Conservation (phyloP, 495 filamentous ascomycete genomes). For the Halenospora varia region DNA sequence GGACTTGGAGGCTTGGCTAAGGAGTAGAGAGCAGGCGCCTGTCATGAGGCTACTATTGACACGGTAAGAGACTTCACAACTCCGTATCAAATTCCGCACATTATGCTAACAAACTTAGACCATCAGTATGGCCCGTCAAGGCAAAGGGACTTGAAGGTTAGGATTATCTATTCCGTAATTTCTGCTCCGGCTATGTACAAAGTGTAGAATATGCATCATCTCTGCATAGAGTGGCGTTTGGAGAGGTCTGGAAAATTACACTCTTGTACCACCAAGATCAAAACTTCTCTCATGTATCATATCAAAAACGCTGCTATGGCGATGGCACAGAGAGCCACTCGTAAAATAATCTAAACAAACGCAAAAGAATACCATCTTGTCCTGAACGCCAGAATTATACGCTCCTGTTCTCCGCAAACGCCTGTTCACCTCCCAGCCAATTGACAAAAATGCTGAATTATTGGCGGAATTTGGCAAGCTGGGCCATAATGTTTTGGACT, state of each 20-base stretch:
- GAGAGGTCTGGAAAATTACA: neutral
- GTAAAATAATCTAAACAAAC: neutral
- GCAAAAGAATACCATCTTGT: neutral
- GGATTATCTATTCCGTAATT: neutral
- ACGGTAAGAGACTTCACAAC: constrained; percentile 17
- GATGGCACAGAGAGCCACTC: neutral
- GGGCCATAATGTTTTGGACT: constrained; percentile 48
- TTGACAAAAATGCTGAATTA: constrained; percentile 14
- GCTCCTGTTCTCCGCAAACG: no score
- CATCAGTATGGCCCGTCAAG: constrained; percentile 18
- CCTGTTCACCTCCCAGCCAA: no score
- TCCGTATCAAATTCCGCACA: no score
- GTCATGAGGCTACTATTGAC: constrained; percentile 21
- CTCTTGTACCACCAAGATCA: constrained; percentile 3
- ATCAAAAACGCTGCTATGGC: neutral
- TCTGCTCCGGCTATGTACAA: constrained; percentile 17
- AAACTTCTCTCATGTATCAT: neutral
- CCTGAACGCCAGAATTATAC: neutral
- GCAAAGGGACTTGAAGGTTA: neutral
- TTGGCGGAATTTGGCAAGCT: constrained; percentile 41
- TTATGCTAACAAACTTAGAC: no score
- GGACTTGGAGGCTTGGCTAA: constrained; percentile 28
- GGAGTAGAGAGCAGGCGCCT: constrained; percentile 19
- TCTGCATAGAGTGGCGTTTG: constrained; percentile 16
- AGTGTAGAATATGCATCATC: neutral